Evolutionary conservation across 306 rosid species (phyloP).

Genomic region (Malus sylvestris): DNA sequence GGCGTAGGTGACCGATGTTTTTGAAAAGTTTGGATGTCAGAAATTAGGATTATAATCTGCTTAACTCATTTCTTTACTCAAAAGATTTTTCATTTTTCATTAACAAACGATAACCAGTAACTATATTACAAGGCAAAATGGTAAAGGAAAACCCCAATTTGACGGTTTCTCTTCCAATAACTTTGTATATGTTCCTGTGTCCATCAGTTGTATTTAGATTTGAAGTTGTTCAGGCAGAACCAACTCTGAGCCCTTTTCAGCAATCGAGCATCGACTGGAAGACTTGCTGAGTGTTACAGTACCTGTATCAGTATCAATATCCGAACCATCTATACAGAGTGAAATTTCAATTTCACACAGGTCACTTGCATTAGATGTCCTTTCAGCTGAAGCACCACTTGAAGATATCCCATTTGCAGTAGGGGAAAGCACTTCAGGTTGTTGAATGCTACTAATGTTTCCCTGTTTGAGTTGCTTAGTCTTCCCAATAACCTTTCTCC

Average conservation of each 20-base stretch:
- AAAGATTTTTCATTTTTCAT: not conserved
- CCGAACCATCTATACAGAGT: constrained; percentile 44
- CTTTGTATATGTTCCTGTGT: not conserved
- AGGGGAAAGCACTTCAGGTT: constrained; percentile 26
- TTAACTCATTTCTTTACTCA: not conserved
- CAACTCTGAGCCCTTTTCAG: too few species aligned
- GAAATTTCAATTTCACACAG: constrained; percentile 74
- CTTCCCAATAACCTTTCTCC: constrained; percentile 35
- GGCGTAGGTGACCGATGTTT: not conserved
- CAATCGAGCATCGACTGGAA: too few species aligned
- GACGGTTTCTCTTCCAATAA: not conserved
- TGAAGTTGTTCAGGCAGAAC: not conserved
- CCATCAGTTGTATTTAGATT: not conserved
- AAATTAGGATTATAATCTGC: not conserved
- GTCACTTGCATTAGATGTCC: constrained; percentile 27
- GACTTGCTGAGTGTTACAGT: too few species aligned
- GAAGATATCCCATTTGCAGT: constrained; percentile 33
- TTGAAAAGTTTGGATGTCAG: not conserved
- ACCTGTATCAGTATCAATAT: not conserved
- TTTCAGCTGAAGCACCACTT: constrained; percentile 26
- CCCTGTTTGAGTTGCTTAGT: constrained; percentile 22
- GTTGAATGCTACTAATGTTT: constrained; percentile 23
- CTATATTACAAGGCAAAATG: not conserved
- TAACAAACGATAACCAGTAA: not conserved
- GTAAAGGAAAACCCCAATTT: not conserved